Base-by-base conservation (phyloP, 2,329 filamentous ascomycete species). In the Bipolaris gigantea region DNA sequence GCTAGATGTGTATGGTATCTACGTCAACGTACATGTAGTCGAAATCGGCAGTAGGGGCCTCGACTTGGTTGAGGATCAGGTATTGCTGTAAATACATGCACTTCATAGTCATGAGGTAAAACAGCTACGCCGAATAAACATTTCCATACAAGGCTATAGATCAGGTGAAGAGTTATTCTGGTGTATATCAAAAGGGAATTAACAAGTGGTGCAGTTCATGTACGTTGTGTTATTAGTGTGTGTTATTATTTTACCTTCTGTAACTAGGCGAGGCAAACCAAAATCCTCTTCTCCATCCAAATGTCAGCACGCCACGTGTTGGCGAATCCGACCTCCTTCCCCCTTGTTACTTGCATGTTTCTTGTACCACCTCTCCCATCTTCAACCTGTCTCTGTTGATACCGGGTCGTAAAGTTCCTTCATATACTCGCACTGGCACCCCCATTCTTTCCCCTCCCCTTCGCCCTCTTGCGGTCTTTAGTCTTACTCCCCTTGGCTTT, bases 401-500 rank as follows among this genome's bases (percentile, higher is more conserved):
- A 16, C 5, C 15, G 2, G 2, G 18, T 32, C 30, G 30, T n/a
- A 23, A 11, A 27, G 4, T 21, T 21, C 18, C 11, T 11, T 33
- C 27, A 32, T 18, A 43, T n/a, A 2, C n/a, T 16, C 3, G 15
- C 57, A 36, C 39, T 54, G 4, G 25, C 15, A 4, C 54, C 23
- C 2, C 47, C 49, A 21, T 46, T 50, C 48, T 52, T 50, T 30
- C 35, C 52, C 36, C 16, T 43, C 23, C 50, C 54, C 40, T 56
- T 55, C 21, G 43, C 50, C 40, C 44, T 53, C 35, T 47, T 50
- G 34, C 44, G 27, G 10, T 30, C 27, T 13, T 30, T 50, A 4
- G 36, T 18, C 50, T 53, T 60, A 5, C 19, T 49, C 3, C 43
- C 45, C 45, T 56, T 58, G 5, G 11, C 39, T 34, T 60, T 60